Evolutionary conservation across 2,329 filamentous ascomycete genomes (phyloP).

Genomic region (Ophiobolus disseminans): DNA sequence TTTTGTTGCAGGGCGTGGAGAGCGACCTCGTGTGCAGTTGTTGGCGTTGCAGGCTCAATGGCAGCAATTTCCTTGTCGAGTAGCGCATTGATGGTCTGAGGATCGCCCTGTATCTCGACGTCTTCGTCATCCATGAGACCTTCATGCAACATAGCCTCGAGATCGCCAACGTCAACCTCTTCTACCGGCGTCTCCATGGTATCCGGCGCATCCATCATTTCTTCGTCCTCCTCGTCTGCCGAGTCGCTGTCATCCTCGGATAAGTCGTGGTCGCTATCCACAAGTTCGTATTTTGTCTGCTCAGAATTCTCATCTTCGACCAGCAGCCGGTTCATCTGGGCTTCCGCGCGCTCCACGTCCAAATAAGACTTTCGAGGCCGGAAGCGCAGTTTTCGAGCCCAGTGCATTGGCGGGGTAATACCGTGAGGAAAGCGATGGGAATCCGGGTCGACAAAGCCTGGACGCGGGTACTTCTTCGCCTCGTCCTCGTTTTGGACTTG

Average conservation of each 20-base stretch:
- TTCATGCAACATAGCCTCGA: constrained; percentile 41
- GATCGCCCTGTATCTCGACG: constrained; percentile 39
- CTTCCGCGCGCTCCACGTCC: constrained; percentile 84
- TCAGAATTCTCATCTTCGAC: constrained; percentile 71
- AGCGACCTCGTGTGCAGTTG: constrained; percentile 46
- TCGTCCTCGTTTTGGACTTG: constrained; percentile 65
- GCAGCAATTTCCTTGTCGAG: constrained; percentile 32
- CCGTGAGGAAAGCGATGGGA: constrained; percentile 81
- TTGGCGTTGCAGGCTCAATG: constrained; percentile 42
- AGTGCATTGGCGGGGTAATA: constrained; percentile 86
- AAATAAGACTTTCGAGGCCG: constrained; percentile 82
- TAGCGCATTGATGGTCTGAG: constrained; percentile 40
- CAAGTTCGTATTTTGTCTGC: constrained; percentile 64
- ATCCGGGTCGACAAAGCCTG: constrained; percentile 72
- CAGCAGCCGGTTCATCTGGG: constrained; percentile 76
- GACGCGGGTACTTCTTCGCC: constrained; percentile 64
- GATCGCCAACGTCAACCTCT: constrained; percentile 48
- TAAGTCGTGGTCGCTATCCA: constrained; percentile 53
- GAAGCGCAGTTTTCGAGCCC: constrained; percentile 81
- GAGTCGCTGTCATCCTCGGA: constrained; percentile 46
- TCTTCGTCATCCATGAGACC: constrained; percentile 46
- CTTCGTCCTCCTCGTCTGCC: constrained; percentile 51
- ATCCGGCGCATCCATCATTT: constrained; percentile 48
- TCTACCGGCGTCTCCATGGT: constrained; percentile 51
- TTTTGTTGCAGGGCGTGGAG: constrained; percentile 46